Conservation (phyloP, 2,329 filamentous ascomycete species). For the Colletotrichum filicis region DNA sequence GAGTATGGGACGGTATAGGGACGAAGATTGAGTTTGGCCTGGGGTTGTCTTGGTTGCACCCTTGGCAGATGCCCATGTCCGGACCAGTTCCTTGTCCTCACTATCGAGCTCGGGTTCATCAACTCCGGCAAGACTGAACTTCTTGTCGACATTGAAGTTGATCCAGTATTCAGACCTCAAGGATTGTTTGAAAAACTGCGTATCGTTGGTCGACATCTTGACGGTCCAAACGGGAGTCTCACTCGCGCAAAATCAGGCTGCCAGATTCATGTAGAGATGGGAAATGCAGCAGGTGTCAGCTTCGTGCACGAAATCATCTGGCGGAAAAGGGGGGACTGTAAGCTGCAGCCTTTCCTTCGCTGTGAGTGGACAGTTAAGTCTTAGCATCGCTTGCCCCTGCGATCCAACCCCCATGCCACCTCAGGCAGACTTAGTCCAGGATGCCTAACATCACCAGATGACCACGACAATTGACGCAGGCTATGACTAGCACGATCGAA, state of each 20-base stretch:
- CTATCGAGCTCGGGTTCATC: neutral
- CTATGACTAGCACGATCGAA: no score
- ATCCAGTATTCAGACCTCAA: neutral
- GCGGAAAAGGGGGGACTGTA: neutral
- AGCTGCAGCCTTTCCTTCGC: neutral
- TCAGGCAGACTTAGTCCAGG: neutral
- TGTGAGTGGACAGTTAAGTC: neutral
- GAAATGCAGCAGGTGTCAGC: neutral
- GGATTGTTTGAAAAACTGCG: neutral
- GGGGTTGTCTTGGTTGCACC: neutral
- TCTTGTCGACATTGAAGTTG: neutral
- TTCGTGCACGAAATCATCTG: neutral
- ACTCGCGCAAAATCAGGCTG: neutral
- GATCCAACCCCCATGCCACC: neutral
- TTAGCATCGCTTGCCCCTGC: neutral
- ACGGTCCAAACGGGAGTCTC: neutral
- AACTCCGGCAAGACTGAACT: neutral
- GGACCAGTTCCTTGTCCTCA: neutral
- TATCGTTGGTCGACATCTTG: neutral
- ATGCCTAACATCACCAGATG: neutral
- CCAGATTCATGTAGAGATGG: neutral
- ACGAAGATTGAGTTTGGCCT: accelerated
- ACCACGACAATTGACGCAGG: neutral
- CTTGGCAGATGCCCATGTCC: neutral
- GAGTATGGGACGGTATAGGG: neutral